Evolutionary conservation across 2,329 filamentous ascomycete genomes (phyloP), one percentile per base, ranked within the genome.

Genomic region (Conoideocrella luteorostrata): DNA sequence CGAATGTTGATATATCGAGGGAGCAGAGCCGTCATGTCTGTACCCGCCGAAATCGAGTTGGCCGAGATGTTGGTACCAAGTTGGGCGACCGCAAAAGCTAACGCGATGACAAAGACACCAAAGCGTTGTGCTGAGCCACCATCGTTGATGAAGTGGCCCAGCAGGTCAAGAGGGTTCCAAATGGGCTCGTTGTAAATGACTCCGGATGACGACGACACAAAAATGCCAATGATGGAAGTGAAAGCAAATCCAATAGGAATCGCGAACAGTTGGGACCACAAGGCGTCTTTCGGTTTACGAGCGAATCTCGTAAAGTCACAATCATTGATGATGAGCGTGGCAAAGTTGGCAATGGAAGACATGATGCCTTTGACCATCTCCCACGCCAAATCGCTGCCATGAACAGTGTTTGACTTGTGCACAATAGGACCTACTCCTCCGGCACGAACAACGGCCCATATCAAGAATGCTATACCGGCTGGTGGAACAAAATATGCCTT

Each of bases 301-400:
- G 88, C 86, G 56, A 95, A 96, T 61, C 90, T 84, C 17, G 86
- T 73, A 61, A 95, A 95, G 58, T 95, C 88, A 0, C 86, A 86
- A 52, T 87, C 82, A 61, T 94, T 82, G 47, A 84, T 75, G 52
- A 95, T 93, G 26, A 95, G 74, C 0, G 89, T 88, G 1, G 88
- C 86, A 58, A 95, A 95, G 67, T 95, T 95, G 55, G 87, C 86
- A 51, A 96, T 89, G 4, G 86, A 83, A 20, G 77, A 83, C 88
- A 95, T 95, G 65, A 95, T 82, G 29, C 88, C 88, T 48, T 82
- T 84, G 47, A 96, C 77, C 46, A 95, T 81, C 20, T 81, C 78
- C 90, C 90, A 96, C 2, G 72, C 88, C 4, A 95, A 72, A 0
- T 74, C 73, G 47, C 77, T 83, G 22, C 89, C 89, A 4, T 78